phyloP scores from a whole-genome alignment of 23 red algal species.

The Agarophyton chilense region DNA sequence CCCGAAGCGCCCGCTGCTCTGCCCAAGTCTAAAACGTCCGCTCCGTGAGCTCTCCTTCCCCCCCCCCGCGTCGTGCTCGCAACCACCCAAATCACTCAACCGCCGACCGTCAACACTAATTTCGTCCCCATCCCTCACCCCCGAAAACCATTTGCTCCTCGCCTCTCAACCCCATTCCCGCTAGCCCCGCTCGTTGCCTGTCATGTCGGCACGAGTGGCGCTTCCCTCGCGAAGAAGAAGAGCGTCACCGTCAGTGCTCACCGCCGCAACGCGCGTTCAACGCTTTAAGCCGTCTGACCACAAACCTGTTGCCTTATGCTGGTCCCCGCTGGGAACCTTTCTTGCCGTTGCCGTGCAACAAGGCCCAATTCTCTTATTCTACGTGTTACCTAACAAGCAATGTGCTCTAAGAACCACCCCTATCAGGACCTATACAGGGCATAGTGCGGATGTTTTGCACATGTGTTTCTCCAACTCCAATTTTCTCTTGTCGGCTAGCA shows the following conservation, averaged over 20 bases:
- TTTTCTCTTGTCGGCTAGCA: conserved; percentile 75
- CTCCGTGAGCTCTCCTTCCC: no score
- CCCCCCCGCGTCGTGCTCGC: no score
- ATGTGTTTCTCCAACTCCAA: conserved; percentile 45
- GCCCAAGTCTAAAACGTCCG: no score
- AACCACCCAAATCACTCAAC: no score
- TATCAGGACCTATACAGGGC: conserved; percentile 40
- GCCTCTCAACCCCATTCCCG: no score
- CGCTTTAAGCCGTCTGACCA: neutral
- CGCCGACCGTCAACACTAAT: no score
- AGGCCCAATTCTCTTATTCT: conserved; percentile 25
- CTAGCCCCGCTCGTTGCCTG: no score
- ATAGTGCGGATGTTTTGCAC: conserved; percentile 69
- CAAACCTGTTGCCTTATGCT: conserved; percentile 25
- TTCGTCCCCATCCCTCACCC: no score
- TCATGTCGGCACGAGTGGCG: neutral
- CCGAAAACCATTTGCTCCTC: no score
- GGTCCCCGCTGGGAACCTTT: conserved; percentile 20
- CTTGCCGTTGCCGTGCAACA: conserved; percentile 40
- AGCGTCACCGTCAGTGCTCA: neutral
- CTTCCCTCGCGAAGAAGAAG: neutral
- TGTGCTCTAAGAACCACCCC: conserved; percentile 18
- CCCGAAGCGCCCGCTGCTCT: no score
- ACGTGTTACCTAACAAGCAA: conserved; percentile 3
- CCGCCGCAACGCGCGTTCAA: neutral